These are phyloP conservation scores for Acmispon strigosus DNA, from an alignment of 306 rosid species.

Conservation along the genomic window DNA sequence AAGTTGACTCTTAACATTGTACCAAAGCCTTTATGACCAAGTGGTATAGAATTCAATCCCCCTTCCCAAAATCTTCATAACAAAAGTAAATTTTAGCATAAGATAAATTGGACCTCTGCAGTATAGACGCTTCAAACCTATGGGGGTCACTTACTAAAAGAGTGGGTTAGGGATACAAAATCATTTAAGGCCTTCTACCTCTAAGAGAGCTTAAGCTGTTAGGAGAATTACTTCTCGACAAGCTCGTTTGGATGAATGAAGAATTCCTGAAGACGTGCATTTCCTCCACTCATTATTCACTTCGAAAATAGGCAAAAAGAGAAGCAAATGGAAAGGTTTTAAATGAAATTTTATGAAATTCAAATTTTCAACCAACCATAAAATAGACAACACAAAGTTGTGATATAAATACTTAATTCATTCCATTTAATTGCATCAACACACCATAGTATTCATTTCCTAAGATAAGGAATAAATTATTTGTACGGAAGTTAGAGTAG, in stretches of 20 bases:
- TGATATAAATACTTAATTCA: background rate
- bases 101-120: background rate
- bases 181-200: background rate
- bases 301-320: background rate
- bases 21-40: background rate
- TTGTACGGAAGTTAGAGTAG: background rate
- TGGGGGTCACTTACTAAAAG: background rate
- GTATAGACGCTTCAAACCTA: conserved; percentile 2
- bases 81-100: conserved; percentile 3
- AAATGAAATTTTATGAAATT: background rate
- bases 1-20: background rate
- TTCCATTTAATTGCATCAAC: conserved; percentile 17
- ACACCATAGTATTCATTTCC: background rate
- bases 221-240: background rate
- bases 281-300: background rate
- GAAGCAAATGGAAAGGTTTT: background rate
- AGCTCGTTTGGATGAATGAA: background rate
- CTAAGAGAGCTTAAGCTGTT: conserved; percentile 1
- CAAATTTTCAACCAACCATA: conserved; percentile 1
- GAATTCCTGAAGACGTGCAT: background rate
- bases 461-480: background rate
- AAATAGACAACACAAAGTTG: conserved; percentile 12
- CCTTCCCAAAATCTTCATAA: background rate
- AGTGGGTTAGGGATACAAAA: conserved; percentile 1
- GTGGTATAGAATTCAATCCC: background rate